These are phyloP conservation scores for Colletotrichum liriopes DNA, from an alignment of 2,329 filamentous ascomycete species.

Conservation along the genomic window DNA sequence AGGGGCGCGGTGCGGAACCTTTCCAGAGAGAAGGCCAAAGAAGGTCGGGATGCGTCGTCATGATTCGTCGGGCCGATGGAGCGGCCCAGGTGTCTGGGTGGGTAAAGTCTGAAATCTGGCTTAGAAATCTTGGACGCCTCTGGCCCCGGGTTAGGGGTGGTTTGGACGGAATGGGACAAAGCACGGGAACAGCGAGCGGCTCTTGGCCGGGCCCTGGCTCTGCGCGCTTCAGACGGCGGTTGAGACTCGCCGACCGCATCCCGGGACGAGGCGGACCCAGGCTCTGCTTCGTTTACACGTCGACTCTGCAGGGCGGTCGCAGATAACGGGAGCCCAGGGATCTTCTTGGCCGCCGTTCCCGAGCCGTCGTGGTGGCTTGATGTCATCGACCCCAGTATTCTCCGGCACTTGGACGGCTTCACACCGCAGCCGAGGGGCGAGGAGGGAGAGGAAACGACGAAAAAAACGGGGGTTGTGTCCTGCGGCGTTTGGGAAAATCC, in stretches of 20 bases:
- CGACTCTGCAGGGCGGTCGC: neutral
- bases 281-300: neutral
- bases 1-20: conserved; percentile 24
- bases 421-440: conserved; percentile 27
- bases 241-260: conserved; percentile 5
- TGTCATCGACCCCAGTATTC: conserved; percentile 40
- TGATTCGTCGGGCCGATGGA: conserved; percentile 27
- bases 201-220: neutral
- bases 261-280: conserved; percentile 8
- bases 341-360: conserved; percentile 24
- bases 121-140: conserved; percentile 34
- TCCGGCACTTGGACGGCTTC: conserved; percentile 36
- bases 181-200: neutral
- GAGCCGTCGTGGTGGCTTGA: conserved; percentile 31
- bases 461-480: conserved; percentile 11
- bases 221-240: conserved; percentile 28
- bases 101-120: conserved; percentile 21
- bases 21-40: conserved; percentile 34
- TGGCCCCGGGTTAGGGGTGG: conserved; percentile 6
- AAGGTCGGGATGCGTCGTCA: conserved; percentile 20
- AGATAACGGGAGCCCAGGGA: neutral
- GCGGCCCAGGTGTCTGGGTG: conserved; percentile 15
- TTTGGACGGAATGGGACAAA: neutral
- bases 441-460: neutral
- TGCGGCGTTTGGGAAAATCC: conserved; percentile 15